Conservation (phyloP, 441 rosid genomes). For the Corymbia citriodora region DNA sequence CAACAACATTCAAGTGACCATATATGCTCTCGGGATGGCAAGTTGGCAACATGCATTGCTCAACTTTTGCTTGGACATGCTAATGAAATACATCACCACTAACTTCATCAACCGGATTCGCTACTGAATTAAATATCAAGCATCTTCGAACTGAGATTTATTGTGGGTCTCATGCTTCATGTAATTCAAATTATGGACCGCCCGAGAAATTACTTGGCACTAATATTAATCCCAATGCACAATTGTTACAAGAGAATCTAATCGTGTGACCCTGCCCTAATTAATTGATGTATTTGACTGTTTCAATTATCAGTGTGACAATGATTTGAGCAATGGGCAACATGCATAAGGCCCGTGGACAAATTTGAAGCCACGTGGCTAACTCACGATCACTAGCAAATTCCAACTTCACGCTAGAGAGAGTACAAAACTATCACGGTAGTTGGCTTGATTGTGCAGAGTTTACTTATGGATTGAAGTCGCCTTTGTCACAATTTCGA, state of each 20-base stretch:
- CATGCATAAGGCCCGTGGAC: rapidly evolving
- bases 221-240: neutral
- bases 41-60: neutral
- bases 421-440: neutral
- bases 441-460: neutral
- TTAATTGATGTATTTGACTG: rapidly evolving
- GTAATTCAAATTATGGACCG: rapidly evolving
- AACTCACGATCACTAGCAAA: rapidly evolving
- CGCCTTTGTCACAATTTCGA: neutral
- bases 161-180: rapidly evolving
- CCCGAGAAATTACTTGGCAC: rapidly evolving
- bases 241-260: rapidly evolving
- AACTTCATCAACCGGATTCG: neutral
- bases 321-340: neutral
- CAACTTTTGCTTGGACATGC: neutral
- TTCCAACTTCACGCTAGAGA: neutral
- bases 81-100: neutral
- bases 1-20: neutral
- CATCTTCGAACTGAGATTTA: neutral
- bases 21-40: neutral
- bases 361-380: neutral
- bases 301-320: rapidly evolving
- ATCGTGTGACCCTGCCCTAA: neutral
- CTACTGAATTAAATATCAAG: neutral
- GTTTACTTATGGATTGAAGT: neutral